Percentiles rank a stretch among this genome's conserved stretches.
These are phyloP conservation scores for Glonium stellatum DNA, from an alignment of 495 filamentous ascomycete genomes.

Conservation along the genomic window DNA sequence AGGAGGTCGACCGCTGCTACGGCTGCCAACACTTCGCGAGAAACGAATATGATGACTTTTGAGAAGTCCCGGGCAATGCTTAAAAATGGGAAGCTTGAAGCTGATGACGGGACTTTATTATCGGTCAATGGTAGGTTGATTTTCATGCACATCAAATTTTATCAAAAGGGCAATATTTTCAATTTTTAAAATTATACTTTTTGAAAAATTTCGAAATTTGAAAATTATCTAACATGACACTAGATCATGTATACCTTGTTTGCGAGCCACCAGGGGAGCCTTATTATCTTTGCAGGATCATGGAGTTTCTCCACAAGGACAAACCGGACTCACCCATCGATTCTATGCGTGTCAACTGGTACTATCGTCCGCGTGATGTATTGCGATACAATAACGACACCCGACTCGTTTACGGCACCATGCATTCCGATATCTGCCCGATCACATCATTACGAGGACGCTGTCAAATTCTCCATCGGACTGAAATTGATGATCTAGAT, in stretches of 20 bases:
- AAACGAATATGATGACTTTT: constrained; percentile 82
- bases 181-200: neutral
- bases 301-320: constrained; percentile 87
- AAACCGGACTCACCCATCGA: constrained; percentile 65
- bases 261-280: constrained; percentile 97
- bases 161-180: neutral
- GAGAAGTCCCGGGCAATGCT: constrained; percentile 59
- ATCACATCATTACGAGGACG: constrained; percentile 87
- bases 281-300: constrained; percentile 94
- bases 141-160: neutral
- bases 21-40: constrained; percentile 22
- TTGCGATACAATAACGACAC: constrained; percentile 84
- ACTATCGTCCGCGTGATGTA: constrained; percentile 93
- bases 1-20: constrained; percentile 16
- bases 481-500: constrained; percentile 75
- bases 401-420: constrained; percentile 84
- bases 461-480: constrained; percentile 79
- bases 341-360: constrained; percentile 92
- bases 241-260: constrained; percentile 94
- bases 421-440: constrained; percentile 96
- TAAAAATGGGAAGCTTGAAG: constrained; percentile 70
- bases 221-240: constrained; percentile 14
- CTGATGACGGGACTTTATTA: constrained; percentile 84
- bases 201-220: neutral
- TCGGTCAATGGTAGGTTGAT: constrained; percentile 71